These are phyloP conservation scores for Rutstroemia sp. DNA, from an alignment of 2,329 filamentous ascomycete genomes.

Conservation along the genomic window DNA sequence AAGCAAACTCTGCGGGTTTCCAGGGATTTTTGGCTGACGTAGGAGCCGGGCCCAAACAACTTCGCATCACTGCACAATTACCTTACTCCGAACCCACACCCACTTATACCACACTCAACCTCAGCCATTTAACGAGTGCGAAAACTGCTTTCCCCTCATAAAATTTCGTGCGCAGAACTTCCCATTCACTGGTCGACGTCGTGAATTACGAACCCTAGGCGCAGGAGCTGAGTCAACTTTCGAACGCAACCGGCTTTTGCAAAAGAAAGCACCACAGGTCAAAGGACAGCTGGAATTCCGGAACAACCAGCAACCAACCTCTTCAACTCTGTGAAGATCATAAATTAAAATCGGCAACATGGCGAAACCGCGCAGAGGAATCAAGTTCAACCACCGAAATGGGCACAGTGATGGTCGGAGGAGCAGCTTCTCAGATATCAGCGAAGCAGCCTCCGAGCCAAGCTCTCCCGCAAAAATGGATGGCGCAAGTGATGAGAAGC, in stretches of 20 bases:
- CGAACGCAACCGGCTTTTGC: conserved; percentile 5
- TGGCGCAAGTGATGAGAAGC: conserved; percentile 30
- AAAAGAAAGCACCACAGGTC: not conserved
- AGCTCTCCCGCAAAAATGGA: conserved; percentile 21
- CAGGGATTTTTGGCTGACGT: conserved; percentile 8
- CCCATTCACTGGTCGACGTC: not conserved
- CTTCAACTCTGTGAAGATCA: not conserved
- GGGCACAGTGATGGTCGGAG: conserved; percentile 40
- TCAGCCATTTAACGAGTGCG: not conserved
- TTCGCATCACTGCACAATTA: not conserved
- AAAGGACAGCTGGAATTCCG: too few relatives aligned
- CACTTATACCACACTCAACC: not conserved
- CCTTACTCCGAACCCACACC: not conserved
- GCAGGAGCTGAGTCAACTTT: not conserved
- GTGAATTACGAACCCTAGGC: not conserved
- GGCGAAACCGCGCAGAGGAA: conserved; percentile 42
- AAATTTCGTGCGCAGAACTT: too few relatives aligned
- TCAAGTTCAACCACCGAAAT: conserved; percentile 42
- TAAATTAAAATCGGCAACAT: conserved; percentile 23
- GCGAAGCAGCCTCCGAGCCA: conserved; percentile 46
- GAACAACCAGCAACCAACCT: too few relatives aligned
- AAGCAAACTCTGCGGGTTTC: conserved; percentile 3
- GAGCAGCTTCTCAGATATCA: conserved; percentile 64
- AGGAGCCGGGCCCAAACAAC: not conserved
- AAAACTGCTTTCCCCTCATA: not conserved